These are phyloP conservation scores for Leptomonas seymouri DNA, from an alignment of 208 protist species.

Conservation along the genomic window DNA sequence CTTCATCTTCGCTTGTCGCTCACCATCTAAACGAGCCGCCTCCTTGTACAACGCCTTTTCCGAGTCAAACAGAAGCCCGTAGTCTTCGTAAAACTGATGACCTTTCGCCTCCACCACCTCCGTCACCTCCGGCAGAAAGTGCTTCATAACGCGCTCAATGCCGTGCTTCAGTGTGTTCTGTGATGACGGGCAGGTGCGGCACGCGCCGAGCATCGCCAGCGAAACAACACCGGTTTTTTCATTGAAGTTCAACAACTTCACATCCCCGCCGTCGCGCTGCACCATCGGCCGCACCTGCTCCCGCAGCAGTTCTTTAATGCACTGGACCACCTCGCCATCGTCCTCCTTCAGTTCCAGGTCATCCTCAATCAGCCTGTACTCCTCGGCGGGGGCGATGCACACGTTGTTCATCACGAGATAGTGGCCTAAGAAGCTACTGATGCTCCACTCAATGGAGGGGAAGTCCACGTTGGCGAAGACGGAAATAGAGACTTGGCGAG, in stretches of 20 bases:
- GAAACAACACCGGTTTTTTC: conserved; percentile 88
- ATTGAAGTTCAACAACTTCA: conserved; percentile 89
- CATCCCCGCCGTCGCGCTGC: conserved; percentile 93
- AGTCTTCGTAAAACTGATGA: conserved; percentile 85
- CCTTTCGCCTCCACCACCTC: conserved; percentile 73
- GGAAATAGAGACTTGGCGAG: conserved; percentile 76
- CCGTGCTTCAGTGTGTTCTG: conserved; percentile 90
- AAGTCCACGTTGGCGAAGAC: conserved; percentile 80
- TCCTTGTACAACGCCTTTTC: conserved; percentile 82
- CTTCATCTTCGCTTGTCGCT: conserved; percentile 54
- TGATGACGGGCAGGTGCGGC: conserved; percentile 89
- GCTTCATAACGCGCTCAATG: conserved; percentile 92
- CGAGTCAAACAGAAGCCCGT: conserved; percentile 78
- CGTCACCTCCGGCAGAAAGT: conserved; percentile 93
- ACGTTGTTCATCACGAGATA: conserved; percentile 81
- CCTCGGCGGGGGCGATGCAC: conserved; percentile 68
- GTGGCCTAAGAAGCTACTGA: conserved; percentile 89
- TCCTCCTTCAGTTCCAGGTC: conserved; percentile 67
- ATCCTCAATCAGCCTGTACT: conserved; percentile 86
- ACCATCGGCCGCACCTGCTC: conserved; percentile 93
- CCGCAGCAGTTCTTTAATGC: conserved; percentile 94
- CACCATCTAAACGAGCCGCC: conserved; percentile 59
- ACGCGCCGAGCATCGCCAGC: conserved; percentile 91
- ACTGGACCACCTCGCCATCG: conserved; percentile 91
- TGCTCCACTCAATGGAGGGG: conserved; percentile 76